Base-by-base conservation (phyloP, 208 protist genomes). In the Porcisia deanei region DNA sequence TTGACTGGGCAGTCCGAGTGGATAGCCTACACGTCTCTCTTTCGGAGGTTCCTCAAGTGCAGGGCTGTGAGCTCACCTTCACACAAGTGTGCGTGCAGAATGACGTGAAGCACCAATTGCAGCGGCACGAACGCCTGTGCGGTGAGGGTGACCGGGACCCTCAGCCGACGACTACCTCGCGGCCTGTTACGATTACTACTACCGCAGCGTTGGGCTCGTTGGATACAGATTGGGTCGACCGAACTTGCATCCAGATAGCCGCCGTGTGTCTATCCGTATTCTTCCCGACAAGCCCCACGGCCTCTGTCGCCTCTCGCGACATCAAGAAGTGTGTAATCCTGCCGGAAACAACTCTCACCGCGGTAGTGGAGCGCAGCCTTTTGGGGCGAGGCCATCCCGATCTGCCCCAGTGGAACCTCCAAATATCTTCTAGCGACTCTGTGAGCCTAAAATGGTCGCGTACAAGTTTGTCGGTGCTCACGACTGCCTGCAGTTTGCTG, bases 171-270 rank as follows among this genome's bases (percentile, higher is more conserved):
- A 45, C 7, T 14, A 10, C 30, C 41, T 53, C 66, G 25, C 16
- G 45, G 9, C 18, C 53, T 7, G 18, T 16, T 49, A 30, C 30
- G 14, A 43, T 16, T 14, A 43, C 30, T 4, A n/a, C 34, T n/a
- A 3, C 59, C 1, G 47, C 41, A 22, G 52, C 57, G 22, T 67
- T 77, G 22, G 78, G 78, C 37, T 41, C 73, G 2, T 16, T 55
- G 22, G 69, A 71, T 2, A 65, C 78, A 2, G 78, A 82, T 45
- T 82, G 78, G 78, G 47, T 82, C 72, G 78, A 82, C 54, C 71
- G 73, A 73, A 72, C 61, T 3, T 57, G 75, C 43, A 47, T 78
- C 1, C 66, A 77, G 34, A 55, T 57, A 2, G 73, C 34, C 5
- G 58, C 57, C 6, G 55, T 59, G 0, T 57, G 73, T 47, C 65